Evolutionary conservation across 2,329 filamentous ascomycete species (phyloP).

Genomic region (Podosphaera fusca): DNA sequence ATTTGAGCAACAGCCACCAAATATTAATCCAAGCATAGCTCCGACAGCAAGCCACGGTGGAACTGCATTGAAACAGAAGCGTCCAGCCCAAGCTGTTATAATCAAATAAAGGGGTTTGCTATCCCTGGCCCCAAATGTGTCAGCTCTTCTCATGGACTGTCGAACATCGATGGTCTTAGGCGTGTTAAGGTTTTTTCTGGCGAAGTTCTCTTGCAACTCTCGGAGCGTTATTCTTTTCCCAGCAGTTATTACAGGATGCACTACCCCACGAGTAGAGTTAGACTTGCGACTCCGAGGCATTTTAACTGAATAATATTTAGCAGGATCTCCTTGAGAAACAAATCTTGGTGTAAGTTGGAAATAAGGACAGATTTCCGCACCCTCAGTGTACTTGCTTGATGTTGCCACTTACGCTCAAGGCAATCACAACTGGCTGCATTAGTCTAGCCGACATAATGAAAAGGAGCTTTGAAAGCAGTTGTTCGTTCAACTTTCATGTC

Average conservation of each 20-base stretch:
- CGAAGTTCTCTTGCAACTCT: slow-evolving; percentile 13
- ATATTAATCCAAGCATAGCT: slow-evolving; percentile 63
- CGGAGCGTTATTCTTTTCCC: slow-evolving; percentile 24
- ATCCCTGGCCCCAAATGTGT: slow-evolving; percentile 31
- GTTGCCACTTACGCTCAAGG: too few relatives aligned
- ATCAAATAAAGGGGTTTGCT: slow-evolving; percentile 26
- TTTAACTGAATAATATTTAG: too few relatives aligned
- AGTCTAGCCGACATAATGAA: too few relatives aligned
- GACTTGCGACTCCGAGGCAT: too few relatives aligned
- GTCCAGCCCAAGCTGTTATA: slow-evolving; percentile 26
- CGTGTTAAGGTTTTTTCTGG: slow-evolving; percentile 11
- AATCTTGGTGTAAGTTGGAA: too few relatives aligned
- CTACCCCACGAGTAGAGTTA: too few relatives aligned
- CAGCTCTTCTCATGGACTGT: slow-evolving; percentile 29
- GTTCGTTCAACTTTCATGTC: slow-evolving; percentile 7
- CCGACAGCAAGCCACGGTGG: slow-evolving; percentile 39
- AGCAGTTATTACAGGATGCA: slow-evolving; percentile 18
- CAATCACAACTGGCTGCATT: too few relatives aligned
- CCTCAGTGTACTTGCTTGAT: too few relatives aligned
- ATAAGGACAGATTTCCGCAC: too few relatives aligned
- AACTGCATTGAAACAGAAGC: slow-evolving; percentile 33
- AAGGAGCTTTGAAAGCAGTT: slow-evolving; percentile 12
- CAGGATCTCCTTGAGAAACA: too few relatives aligned
- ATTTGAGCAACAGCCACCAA: slow-evolving; percentile 88
- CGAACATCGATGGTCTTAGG: slow-evolving; percentile 31